A percentile compares a stretch with the other conserved stretches of the same genome.
phyloP scores from a whole-genome alignment of 495 filamentous ascomycete genomes.

The Trichoderma gamsii region DNA sequence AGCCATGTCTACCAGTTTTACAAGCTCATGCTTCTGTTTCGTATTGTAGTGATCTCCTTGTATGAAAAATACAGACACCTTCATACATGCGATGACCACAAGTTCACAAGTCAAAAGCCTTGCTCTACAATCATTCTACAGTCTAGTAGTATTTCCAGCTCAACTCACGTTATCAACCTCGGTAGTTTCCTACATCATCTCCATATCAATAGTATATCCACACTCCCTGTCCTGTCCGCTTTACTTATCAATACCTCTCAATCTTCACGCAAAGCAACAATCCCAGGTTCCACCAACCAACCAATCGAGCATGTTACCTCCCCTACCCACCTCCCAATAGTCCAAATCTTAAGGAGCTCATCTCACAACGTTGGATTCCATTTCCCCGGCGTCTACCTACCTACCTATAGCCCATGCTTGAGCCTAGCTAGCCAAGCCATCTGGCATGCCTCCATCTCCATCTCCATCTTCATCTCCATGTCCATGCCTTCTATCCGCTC shows the following conservation, averaged over 20 bases:
- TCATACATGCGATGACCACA: no score
- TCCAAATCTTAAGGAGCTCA: neutral
- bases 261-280: constrained; percentile 8
- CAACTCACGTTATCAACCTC: neutral
- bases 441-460: neutral
- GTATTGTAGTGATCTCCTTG: no score
- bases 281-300: constrained; percentile 1
- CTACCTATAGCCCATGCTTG: neutral
- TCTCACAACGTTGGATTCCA: constrained; percentile 5
- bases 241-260: neutral
- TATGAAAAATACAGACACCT: no score
- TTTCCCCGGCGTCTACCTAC: neutral
- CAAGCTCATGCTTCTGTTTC: no score
- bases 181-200: neutral
- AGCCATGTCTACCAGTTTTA: no score
- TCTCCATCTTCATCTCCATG: neutral
- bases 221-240: neutral
- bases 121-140: no score
- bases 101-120: no score
- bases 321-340: neutral
- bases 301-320: neutral
- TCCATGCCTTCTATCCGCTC: neutral
- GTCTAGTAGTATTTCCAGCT: no score
- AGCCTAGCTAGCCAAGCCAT: neutral
- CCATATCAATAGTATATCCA: neutral